Evolutionary conservation across 345 rosid species (phyloP).

Genomic region (Physaria fendleri): DNA sequence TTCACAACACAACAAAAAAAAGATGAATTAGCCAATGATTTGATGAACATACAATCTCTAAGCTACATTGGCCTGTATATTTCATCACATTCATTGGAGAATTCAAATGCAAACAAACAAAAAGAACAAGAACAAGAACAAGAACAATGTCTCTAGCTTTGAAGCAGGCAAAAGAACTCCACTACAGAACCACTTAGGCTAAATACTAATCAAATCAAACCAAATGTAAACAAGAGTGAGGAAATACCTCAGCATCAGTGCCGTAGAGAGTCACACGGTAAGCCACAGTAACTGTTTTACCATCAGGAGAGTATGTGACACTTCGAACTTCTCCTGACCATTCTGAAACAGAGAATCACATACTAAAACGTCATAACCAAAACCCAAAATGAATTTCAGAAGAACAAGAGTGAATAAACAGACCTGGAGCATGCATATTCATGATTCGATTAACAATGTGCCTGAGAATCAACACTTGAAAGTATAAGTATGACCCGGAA

Average conservation of each 20-base stretch:
- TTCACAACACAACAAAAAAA: constrained; percentile 5
- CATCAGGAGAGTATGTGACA: constrained; percentile 69
- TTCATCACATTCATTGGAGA: not conserved
- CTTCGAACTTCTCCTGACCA: constrained; percentile 91
- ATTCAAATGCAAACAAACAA: not conserved
- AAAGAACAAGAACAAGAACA: not conserved
- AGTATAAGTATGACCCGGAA: not conserved
- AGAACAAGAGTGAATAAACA: not conserved
- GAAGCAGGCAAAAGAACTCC: too few species aligned
- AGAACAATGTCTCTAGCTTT: too few species aligned
- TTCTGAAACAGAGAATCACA: constrained; percentile 34
- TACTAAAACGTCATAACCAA: not conserved
- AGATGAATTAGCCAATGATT: not conserved
- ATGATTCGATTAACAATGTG: constrained; percentile 70
- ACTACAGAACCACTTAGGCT: constrained; percentile 5
- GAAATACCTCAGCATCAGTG: constrained; percentile 78
- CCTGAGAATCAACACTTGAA: constrained; percentile 39
- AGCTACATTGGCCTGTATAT: not conserved
- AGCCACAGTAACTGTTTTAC: constrained; percentile 66
- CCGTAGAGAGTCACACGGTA: constrained; percentile 79
- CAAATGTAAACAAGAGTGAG: constrained; percentile 1
- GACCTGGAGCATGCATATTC: constrained; percentile 80
- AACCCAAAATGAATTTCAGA: not conserved
- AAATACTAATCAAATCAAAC: not conserved
- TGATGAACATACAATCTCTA: not conserved